Evolutionary conservation across 768 basidiomycete genomes (phyloP).

Genomic region (Psilocybe cyanescens): DNA sequence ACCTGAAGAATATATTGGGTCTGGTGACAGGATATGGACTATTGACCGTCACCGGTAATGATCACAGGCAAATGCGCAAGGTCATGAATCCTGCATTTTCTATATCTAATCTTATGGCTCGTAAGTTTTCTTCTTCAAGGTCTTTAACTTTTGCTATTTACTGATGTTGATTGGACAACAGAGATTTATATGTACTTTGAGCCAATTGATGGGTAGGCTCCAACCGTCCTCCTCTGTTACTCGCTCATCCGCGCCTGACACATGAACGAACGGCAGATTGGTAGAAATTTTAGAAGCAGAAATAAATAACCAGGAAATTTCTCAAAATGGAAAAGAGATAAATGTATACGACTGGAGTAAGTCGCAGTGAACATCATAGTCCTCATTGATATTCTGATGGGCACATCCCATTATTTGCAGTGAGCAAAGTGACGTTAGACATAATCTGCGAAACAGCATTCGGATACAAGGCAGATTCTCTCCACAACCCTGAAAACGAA

Average conservation of each 20-base stretch:
- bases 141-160: not conserved
- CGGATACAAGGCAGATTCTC: constrained; percentile 47
- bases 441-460: constrained; percentile 56
- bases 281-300: constrained; percentile 37
- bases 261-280: constrained; percentile 18
- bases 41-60: constrained; percentile 50
- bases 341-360: constrained; percentile 50
- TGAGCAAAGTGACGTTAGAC: constrained; percentile 55
- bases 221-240: not conserved
- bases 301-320: constrained; percentile 24
- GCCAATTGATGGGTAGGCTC: constrained; percentile 42
- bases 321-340: constrained; percentile 27
- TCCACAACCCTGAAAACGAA: constrained; percentile 48
- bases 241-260: no score
- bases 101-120: constrained; percentile 41
- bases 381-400: no score
- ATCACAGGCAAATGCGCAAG: constrained; percentile 52
- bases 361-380: constrained; percentile 18
- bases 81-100: constrained; percentile 57
- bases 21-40: constrained; percentile 47
- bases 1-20: constrained; percentile 44
- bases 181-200: constrained; percentile 54
- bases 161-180: constrained; percentile 16
- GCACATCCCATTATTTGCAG: constrained; percentile 24
- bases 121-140: constrained; percentile 24